Evolutionary conservation across 2,329 filamentous ascomycete genomes (phyloP), one percentile per base, ranked within the genome.

Genomic region (Moelleriella libera): DNA sequence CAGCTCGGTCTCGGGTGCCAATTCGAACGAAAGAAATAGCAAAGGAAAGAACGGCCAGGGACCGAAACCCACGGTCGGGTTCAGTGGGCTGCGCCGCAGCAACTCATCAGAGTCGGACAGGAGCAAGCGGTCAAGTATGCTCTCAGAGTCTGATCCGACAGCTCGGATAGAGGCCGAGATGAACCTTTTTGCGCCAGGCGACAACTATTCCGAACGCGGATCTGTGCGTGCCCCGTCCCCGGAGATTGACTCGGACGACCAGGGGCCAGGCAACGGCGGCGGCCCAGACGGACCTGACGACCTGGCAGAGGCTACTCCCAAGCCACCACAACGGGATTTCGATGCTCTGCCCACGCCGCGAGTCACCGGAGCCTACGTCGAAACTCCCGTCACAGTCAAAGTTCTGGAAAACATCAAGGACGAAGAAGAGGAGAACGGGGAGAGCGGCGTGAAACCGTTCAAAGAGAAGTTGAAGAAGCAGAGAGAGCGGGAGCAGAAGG

Each of bases 151-250:
- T 11, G 76, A 79, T 50, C 75, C 76, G 5, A 72, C 68, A 1
- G 74, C 75, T 53, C 72, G 75, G 43, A 77, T 79, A 45, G 69
- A 75, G 53, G 71, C 66, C 8, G 76, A 80, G 59, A 69, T 71
- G 62, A 71, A 68, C 45, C 65, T 80, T 7, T 80, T 80, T 57
- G 76, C 73, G 11, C 71, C 69, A 0, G 54, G 61, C 12, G 75
- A 78, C 32, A 74, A 72, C 50, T 67, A 75, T 41, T 80, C 76
- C 1, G 76, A 79, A 53, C 68, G 64, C 42, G 74, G 74, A 1
- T 78, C 75, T 4, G 61, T 71, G 14, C 68, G 71, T 39, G 74
- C 70, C 4, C 65, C 69, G 2, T 78, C 76, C 0, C 62, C 63
- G 2, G 47, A 46, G 30, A 49, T 52, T 6, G 64, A 21, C 21